phyloP scores from a whole-genome alignment of 106 monocot genomes.

The Iris macrosiphon region DNA sequence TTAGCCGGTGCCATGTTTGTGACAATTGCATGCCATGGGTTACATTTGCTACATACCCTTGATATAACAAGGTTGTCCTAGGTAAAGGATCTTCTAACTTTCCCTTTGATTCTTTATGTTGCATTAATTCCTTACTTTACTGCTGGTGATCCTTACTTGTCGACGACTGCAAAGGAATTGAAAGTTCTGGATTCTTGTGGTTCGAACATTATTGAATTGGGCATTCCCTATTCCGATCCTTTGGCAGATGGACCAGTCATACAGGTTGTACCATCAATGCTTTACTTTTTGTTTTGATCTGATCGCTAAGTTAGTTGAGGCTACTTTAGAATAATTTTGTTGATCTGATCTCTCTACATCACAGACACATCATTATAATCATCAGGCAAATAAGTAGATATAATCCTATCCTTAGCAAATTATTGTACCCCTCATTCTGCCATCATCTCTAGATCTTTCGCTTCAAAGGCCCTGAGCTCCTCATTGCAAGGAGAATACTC shows the following conservation, averaged over 20 bases:
- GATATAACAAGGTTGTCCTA: not conserved
- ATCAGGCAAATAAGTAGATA: too few species aligned
- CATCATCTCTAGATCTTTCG: too few species aligned
- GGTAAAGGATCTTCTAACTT: too few species aligned
- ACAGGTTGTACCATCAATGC: constrained; percentile 41
- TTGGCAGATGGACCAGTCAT: constrained; percentile 85
- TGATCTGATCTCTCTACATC: too few species aligned
- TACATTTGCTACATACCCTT: not conserved
- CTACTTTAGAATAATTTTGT: too few species aligned
- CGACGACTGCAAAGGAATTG: constrained; percentile 60
- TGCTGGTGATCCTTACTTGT: constrained; percentile 80
- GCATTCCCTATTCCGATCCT: constrained; percentile 85
- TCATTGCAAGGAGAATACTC: too few species aligned
- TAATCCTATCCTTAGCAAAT: too few species aligned
- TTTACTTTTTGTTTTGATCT: not conserved
- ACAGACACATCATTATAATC: too few species aligned
- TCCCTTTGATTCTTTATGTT: constrained; percentile 33
- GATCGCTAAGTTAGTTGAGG: not conserved
- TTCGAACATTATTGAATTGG: constrained; percentile 71
- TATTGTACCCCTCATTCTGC: too few species aligned
- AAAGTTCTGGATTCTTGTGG: constrained; percentile 72
- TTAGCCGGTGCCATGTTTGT: not conserved
- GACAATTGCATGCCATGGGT: not conserved
- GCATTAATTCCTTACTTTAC: constrained; percentile 82
- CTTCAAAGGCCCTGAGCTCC: too few species aligned